Base-by-base conservation (phyloP, 1,284 basidiomycete species). In the Takashimella koratensis region DNA sequence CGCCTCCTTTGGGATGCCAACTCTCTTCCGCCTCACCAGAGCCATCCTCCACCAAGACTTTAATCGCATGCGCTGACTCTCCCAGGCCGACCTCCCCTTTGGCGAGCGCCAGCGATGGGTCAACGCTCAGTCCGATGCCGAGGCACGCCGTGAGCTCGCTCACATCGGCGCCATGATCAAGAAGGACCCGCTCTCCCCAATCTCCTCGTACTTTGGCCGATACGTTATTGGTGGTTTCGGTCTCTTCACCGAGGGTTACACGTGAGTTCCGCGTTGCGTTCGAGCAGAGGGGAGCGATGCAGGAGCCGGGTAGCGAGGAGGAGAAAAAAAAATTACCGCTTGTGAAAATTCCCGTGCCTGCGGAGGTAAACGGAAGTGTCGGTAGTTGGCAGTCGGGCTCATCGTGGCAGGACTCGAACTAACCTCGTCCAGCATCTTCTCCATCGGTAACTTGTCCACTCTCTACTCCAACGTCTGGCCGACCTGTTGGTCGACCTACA, bases 171-270 rank as follows among this genome's bases (percentile, higher is more conserved):
- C 58, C 25, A 79, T 81, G 78, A 78, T 80, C 72, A 81, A 81
- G 68, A 63, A 64, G 50, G 80, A 81, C 60, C 75, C 75, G 2
- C 54, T 76, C 6, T 74, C 71, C 25, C 79, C 79, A 10, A 42
- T 80, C 27, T 53, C 57, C 10, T 70, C 72, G 39, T 82, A 82
- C 73, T 80, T 68, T 56, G 51, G 53, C 51, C 75, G 76, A 64
- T 81, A 81, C 59, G 79, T 81, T 45, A 64, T 80, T 48, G 78
- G 75, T 45, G 80, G 80, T 59, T 76, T 81, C 66, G 80, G 80
- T 56, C 75, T 81, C 48, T 81, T 81, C 63, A 79, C 79, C 40
- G 78, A 81, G 64, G 74, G 74, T 36, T 75, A 74, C 57, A 64
- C 71, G 57, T 67, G 44, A 64, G 66, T 63, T 27, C 12, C 19